phyloP scores from a whole-genome alignment of 2,329 filamentous ascomycete species.

The Pyrenophora graminea region DNA sequence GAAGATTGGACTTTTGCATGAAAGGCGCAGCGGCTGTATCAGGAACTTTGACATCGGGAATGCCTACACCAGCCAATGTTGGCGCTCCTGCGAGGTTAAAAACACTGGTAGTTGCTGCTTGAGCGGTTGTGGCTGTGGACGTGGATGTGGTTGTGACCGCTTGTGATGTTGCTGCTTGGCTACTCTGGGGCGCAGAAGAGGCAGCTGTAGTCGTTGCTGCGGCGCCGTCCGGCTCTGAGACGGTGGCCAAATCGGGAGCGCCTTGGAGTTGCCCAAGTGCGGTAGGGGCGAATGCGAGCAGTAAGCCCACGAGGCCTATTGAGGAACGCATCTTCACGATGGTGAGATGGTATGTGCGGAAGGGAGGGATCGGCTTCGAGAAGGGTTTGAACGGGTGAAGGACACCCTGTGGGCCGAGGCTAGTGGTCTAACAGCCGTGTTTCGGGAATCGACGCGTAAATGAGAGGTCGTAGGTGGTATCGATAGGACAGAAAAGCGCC shows the following conservation, averaged over 20 bases:
- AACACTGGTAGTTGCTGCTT: slow-evolving; percentile 39
- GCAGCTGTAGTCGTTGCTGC: slow-evolving; percentile 17
- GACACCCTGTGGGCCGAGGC: slow-evolving; percentile 28
- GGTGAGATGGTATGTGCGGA: slow-evolving; percentile 17
- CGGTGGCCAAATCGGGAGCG: slow-evolving; percentile 36
- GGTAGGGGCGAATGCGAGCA: slow-evolving; percentile 37
- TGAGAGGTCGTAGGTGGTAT: slow-evolving; percentile 15
- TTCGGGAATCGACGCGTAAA: slow-evolving; percentile 8
- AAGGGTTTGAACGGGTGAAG: slow-evolving; percentile 21
- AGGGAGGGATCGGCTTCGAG: slow-evolving; percentile 10
- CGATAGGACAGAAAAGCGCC: slow-evolving; percentile 23
- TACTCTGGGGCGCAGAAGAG: slow-evolving; percentile 11
- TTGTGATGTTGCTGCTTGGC: slow-evolving; percentile 17
- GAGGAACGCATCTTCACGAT: slow-evolving; percentile 37
- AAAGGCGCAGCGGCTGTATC: slow-evolving; percentile 84
- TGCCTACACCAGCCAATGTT: slow-evolving; percentile 60
- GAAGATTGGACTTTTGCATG: slow-evolving; percentile 83
- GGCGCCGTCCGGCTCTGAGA: slow-evolving; percentile 27
- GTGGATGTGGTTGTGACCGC: slow-evolving; percentile 16
- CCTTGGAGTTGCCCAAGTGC: slow-evolving; percentile 38
- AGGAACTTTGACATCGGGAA: slow-evolving; percentile 75
- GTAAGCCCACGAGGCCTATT: slow-evolving; percentile 35
- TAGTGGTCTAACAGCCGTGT: slow-evolving; percentile 7
- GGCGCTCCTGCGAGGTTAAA: slow-evolving; percentile 47
- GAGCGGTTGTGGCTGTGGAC: slow-evolving; percentile 16